Evolutionary conservation across 306 rosid genomes (phyloP), one percentile per base, ranked within the genome.

Genomic region (Styphnolobium japonicum): DNA sequence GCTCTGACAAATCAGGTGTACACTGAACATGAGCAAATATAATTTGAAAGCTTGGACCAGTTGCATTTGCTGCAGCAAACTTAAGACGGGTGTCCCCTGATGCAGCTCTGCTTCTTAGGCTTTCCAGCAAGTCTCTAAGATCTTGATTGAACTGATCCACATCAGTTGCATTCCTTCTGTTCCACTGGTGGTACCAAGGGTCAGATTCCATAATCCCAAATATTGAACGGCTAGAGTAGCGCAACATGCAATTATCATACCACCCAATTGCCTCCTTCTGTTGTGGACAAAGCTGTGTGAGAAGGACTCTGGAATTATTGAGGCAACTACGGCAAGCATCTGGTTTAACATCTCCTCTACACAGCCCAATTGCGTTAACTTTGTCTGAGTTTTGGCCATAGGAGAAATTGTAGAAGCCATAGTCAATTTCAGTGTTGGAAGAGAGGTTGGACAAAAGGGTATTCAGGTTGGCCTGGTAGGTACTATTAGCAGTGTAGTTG

Each of bases 341-440:
- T 69, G 53, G 68, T 0, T n/a, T 7, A 51, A 78, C 4, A 57
- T 85, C 86, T 53, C 84, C 89, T 66, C 80, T 75, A 37, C 89
- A 82, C 2, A 79, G 9, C 0, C 85, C 85, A 4, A 75, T 46
- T 3, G 76, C 64, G 22, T 66, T 19, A 0, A 78, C 75, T 74
- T 3, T 73, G 48, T 82, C 65, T 1, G 71, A 4, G 12, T 25
- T 2, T 25, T 62, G 1, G 5, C 88, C 86, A 3, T 73, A 34
- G 0, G 88, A 78, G 39, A n/a, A 23, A 46, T 70, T 78, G 73
- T 78, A 79, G 79, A 78, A 85, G 5, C 89, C 86, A 3, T 82
- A 78, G 37, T 45, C 19, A 4, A 53, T 78, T 43, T 55, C 2
- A 14, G 23, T 78, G 82, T 78, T 18, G 46, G 86, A 78, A 45